Evolutionary conservation across 2,329 filamentous ascomycete species (phyloP).

Genomic region (Xylariales sp.): DNA sequence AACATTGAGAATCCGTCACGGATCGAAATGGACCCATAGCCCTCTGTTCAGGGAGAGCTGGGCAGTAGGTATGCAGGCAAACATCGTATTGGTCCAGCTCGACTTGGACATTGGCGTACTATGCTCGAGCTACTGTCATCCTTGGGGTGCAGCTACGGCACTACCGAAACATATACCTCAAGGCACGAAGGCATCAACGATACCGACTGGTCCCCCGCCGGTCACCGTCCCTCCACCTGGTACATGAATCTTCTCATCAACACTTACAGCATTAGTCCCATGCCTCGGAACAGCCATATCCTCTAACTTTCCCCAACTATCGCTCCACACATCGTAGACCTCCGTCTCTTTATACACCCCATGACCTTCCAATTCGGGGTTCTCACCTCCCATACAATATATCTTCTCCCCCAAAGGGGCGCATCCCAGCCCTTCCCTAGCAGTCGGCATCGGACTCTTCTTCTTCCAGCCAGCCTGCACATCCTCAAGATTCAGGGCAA

Average conservation of each 20-base stretch:
- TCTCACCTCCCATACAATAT: slow-evolving; percentile 6
- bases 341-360: slow-evolving; percentile 27
- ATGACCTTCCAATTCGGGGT: not conserved
- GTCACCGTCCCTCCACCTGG: slow-evolving; percentile 35
- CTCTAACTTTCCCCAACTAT: slow-evolving; percentile 22
- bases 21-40: too few species aligned
- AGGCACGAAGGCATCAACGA: too few species aligned
- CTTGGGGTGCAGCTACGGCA: too few species aligned
- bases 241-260: slow-evolving; percentile 25
- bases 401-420: slow-evolving; percentile 1
- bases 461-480: not conserved
- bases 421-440: slow-evolving; percentile 1
- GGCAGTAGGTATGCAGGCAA: too few species aligned
- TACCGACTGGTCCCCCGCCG: too few species aligned
- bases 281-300: slow-evolving; percentile 30
- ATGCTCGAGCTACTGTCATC: too few species aligned
- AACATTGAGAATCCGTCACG: too few species aligned
- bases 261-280: slow-evolving; percentile 25
- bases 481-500: slow-evolving; percentile 4
- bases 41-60: too few species aligned
- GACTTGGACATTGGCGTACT: too few species aligned
- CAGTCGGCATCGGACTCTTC: slow-evolving; percentile 2
- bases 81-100: too few species aligned
- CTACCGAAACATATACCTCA: too few species aligned
- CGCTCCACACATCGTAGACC: slow-evolving; percentile 21